Conservation (phyloP, 2,329 filamentous ascomycete species). For the Coleophoma crateriformis region DNA sequence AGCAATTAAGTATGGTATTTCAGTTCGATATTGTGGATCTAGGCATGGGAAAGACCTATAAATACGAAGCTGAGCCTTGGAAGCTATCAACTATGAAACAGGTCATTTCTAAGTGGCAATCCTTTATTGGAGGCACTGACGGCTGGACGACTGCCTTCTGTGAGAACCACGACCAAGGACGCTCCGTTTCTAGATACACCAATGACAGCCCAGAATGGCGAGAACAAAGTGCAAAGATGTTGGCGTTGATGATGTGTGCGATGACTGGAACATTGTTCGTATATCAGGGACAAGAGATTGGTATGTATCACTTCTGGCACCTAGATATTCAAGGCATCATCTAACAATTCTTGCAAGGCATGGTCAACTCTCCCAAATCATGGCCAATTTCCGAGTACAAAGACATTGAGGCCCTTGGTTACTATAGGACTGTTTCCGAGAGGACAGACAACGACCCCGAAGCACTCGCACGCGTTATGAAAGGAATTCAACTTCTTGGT, state of each 20-base stretch:
- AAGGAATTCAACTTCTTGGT: conserved; percentile 51
- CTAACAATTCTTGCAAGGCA: conserved; percentile 16
- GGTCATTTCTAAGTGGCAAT: conserved; percentile 43
- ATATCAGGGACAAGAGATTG: conserved; percentile 56
- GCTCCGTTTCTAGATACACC: conserved; percentile 47
- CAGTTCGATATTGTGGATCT: conserved; percentile 61
- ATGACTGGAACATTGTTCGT: conserved; percentile 51
- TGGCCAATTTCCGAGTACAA: conserved; percentile 45
- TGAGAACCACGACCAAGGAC: conserved; percentile 59
- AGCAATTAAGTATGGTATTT: conserved; percentile 66
- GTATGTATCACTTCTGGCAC: conserved; percentile 14
- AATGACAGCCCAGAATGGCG: conserved; percentile 17
- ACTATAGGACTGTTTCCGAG: conserved; percentile 39
- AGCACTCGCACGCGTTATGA: conserved; percentile 39
- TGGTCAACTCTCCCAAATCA: conserved; percentile 47
- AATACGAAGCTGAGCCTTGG: conserved; percentile 40
- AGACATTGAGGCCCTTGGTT: conserved; percentile 44
- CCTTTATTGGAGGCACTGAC: conserved; percentile 44
- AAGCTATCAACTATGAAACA: conserved; percentile 42
- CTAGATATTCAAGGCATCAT: not conserved
- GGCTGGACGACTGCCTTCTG: conserved; percentile 55
- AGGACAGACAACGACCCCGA: conserved; percentile 29
- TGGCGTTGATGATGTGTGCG: conserved; percentile 42
- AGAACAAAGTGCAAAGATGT: conserved; percentile 38
- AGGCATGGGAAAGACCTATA: conserved; percentile 49